Base-by-base conservation (phyloP, 106 monocot genomes). In the Acorus calamus region DNA sequence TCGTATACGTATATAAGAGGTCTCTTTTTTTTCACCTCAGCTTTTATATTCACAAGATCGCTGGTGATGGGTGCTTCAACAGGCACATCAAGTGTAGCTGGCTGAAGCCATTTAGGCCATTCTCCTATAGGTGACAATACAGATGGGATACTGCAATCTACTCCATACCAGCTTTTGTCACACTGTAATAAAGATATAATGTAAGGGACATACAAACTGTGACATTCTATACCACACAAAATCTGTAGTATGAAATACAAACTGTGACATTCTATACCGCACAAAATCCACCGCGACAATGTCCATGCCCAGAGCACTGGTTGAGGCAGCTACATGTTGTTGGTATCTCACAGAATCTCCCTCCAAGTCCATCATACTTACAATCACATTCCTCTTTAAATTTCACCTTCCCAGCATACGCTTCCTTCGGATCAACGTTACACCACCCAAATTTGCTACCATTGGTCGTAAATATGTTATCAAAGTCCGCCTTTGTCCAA, bases 1-100 rank as follows among this genome's bases (percentile, higher is more conserved):
- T 98, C 96, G 74, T 98, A 98, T 8, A 98, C 85, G 77, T 98
- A 91, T 48, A 98, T 88, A 62, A 98, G 92, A 66, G 96, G 96
- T 53, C 96, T 77, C 64, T 72, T 98, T 71, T 92, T 98, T 71
- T 73, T 78, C 69, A 79, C 76, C 50, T 64, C 42, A 52, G 71
- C 79, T 67, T 79, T 80, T 46, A 79, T 42, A 57, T 58, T 61
- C 46, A 49, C 60, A 68, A 56, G 14, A 54, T 68, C 70, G 56
- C 54, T 47, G 58, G 7, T 71, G 59, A 59, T 49, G 60, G 14
- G 50, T 66, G 52, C 56, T 55, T 80, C 71, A 42, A 74, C 71
- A 66, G 83, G 77, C 61, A 86, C 14, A 65, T 69, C 73, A 69
- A 83, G 56, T 53, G 53, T 74, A 50, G 88, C 73, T 59, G 98